Percentiles rank a stretch among this genome's conserved stretches.
Evolutionary conservation across 495 filamentous ascomycete species (phyloP).

Genomic region (Penicillium alfredii): DNA sequence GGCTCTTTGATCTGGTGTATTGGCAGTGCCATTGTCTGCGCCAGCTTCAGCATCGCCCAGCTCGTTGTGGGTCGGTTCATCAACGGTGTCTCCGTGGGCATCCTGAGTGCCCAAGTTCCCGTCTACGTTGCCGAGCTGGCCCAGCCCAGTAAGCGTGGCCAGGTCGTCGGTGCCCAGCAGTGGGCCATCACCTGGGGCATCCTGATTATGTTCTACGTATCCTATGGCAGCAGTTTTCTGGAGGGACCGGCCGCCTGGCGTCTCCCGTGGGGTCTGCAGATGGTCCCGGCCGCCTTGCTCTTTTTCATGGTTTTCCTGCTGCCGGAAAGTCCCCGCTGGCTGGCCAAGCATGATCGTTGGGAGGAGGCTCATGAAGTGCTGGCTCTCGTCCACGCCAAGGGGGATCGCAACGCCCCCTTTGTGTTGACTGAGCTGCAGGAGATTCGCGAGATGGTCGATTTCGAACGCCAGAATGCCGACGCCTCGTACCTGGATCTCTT

Average conservation of each 20-base stretch:
- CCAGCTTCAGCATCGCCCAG: conserved; percentile 68
- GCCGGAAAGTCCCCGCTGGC: conserved; percentile 74
- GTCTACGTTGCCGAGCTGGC: conserved; percentile 74
- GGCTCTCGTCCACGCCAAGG: conserved; percentile 60
- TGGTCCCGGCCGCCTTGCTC: conserved; percentile 61
- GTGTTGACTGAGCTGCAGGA: conserved; percentile 56
- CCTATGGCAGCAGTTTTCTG: conserved; percentile 61
- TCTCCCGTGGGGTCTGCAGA: conserved; percentile 72
- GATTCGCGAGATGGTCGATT: conserved; percentile 56
- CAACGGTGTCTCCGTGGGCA: conserved; percentile 71
- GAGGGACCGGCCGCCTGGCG: conserved; percentile 53
- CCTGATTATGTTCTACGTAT: conserved; percentile 73
- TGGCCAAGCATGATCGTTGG: conserved; percentile 68
- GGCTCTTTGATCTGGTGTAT: conserved; percentile 59
- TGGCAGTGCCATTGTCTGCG: conserved; percentile 64
- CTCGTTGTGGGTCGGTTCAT: conserved; percentile 68
- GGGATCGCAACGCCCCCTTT: conserved; percentile 53
- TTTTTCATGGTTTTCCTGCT: conserved; percentile 57
- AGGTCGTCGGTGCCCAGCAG: conserved; percentile 66
- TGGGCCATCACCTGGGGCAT: conserved; percentile 82
- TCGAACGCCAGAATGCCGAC: conserved; percentile 50
- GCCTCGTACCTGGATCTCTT: conserved; percentile 60
- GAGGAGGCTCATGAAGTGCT: conserved; percentile 61
- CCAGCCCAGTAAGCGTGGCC: conserved; percentile 61
- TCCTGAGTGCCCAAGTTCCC: conserved; percentile 73